Percentiles rank a stretch among this genome's conserved stretches.
These are phyloP conservation scores for Tuber brumale DNA, from an alignment of 495 filamentous ascomycete species.

Conservation along the genomic window DNA sequence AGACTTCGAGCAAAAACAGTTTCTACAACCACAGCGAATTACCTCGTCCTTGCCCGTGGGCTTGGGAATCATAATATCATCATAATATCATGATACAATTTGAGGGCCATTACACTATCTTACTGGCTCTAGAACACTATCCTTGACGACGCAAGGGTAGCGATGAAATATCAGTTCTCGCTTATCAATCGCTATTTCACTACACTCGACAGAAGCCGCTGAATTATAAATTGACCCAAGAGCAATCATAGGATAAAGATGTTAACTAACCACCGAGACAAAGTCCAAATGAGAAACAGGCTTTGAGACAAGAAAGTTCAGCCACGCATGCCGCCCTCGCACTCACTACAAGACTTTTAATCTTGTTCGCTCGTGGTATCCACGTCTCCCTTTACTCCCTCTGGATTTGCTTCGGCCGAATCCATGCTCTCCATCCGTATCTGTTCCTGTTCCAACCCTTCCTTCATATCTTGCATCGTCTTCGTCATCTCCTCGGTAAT, in stretches of 20 bases:
- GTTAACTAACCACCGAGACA: not conserved
- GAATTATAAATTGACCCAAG: not conserved
- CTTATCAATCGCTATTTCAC: too few relatives aligned
- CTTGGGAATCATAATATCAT: not conserved
- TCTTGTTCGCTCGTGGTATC: not conserved
- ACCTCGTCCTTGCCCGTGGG: not conserved
- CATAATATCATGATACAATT: not conserved
- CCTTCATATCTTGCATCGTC: not conserved
- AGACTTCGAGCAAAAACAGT: too few relatives aligned
- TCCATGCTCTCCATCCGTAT: not conserved
- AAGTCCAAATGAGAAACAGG: not conserved
- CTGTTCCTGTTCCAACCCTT: not conserved
- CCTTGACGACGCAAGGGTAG: too few relatives aligned
- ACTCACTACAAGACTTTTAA: not conserved
- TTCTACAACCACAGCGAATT: too few relatives aligned
- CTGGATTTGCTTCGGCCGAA: not conserved
- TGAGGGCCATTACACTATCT: not conserved
- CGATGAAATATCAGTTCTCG: too few relatives aligned
- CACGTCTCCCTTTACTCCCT: not conserved
- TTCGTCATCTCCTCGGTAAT: not conserved
- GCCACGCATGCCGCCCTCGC: not conserved
- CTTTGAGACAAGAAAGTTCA: not conserved
- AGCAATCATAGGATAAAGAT: not conserved
- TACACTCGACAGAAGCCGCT: too few relatives aligned
- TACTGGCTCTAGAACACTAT: too few relatives aligned